A percentile compares a stretch with the other conserved stretches of the same genome.
These are phyloP conservation scores for Chiua virens DNA, from an alignment of 768 basidiomycete genomes.

Conservation along the genomic window DNA sequence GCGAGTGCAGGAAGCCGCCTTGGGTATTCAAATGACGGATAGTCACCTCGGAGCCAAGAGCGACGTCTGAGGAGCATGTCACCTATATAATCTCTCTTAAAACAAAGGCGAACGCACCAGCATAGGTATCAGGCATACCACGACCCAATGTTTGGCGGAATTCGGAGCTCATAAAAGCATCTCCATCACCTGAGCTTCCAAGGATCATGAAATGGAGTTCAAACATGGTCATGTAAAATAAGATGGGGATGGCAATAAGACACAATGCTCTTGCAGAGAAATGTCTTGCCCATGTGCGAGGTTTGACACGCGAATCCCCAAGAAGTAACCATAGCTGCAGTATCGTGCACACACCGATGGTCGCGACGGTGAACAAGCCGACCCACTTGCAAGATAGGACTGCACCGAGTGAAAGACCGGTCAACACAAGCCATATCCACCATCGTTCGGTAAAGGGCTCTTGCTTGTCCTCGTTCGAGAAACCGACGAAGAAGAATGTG, in stretches of 20 bases:
- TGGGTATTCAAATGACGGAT: conserved; percentile 95
- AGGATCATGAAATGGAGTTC: conserved; percentile 90
- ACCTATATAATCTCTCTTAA: not conserved
- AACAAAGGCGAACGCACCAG: conserved; percentile 54
- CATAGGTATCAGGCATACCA: conserved; percentile 91
- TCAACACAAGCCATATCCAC: conserved; percentile 92
- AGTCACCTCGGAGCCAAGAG: conserved; percentile 76
- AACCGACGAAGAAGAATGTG: conserved; percentile 82
- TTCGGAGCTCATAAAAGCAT: conserved; percentile 99
- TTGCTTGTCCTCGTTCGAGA: conserved; percentile 87
- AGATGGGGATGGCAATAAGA: conserved; percentile 77
- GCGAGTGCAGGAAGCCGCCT: conserved; percentile 98
- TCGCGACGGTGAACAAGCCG: conserved; percentile 96
- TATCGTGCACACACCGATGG: conserved; percentile 82
- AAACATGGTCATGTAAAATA: conserved; percentile 98
- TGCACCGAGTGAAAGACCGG: conserved; percentile 88
- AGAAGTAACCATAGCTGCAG: conserved; percentile 87
- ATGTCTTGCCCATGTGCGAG: conserved; percentile 75
- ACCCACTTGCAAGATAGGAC: conserved; percentile 98
- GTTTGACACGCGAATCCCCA: conserved; percentile 79
- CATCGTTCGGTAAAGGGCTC: conserved; percentile 81
- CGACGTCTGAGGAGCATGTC: conserved; percentile 58
- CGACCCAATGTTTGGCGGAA: conserved; percentile 94
- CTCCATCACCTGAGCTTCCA: conserved; percentile 90
- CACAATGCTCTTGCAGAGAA: conserved; percentile 89